Evolutionary conservation across 23 red algal species (phyloP).

Genomic region (Gracilaria gracilis): DNA sequence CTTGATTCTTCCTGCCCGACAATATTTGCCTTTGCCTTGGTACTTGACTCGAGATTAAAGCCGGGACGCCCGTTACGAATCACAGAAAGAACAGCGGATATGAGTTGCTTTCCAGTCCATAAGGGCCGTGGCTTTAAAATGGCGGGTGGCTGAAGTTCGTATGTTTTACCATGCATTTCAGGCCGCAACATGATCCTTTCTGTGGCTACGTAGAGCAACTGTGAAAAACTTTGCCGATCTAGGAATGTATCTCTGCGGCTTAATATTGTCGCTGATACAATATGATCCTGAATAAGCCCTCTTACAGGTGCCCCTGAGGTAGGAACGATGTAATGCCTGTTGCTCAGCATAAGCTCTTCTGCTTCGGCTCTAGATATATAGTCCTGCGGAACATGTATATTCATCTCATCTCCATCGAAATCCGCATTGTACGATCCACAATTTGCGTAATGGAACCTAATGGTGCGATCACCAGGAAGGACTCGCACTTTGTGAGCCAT

Average conservation of each 20-base stretch:
- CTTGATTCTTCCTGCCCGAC: slow-evolving; percentile 73
- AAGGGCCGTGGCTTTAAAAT: slow-evolving; percentile 79
- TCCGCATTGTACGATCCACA: slow-evolving; percentile 99
- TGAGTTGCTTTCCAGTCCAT: slow-evolving; percentile 98
- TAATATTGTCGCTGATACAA: slow-evolving; percentile 84
- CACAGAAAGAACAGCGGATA: slow-evolving; percentile 71
- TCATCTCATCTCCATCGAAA: slow-evolving; percentile 99
- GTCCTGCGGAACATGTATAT: slow-evolving; percentile 98
- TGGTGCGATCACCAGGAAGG: slow-evolving; percentile 87
- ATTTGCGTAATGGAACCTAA: slow-evolving; percentile 98
- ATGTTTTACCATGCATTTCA: slow-evolving; percentile 19
- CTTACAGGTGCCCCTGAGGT: slow-evolving; percentile 91
- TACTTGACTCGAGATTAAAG: slow-evolving; percentile 27
- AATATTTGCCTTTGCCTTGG: slow-evolving; percentile 55
- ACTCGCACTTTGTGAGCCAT: slow-evolving; percentile 96
- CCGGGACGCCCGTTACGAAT: slow-evolving; percentile 65
- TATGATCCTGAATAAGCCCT: slow-evolving; percentile 99
- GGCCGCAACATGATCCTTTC: slow-evolving; percentile 61
- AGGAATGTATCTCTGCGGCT: slow-evolving; percentile 89
- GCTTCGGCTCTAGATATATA: slow-evolving; percentile 85
- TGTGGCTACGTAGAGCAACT: slow-evolving; percentile 88
- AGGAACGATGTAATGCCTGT: slow-evolving; percentile 92
- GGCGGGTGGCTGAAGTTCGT: slow-evolving; percentile 63
- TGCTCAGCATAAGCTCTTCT: slow-evolving; percentile 67
- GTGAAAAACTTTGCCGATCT: slow-evolving; percentile 65